Evolutionary conservation across 2,329 filamentous ascomycete species (phyloP), one percentile per base, ranked within the genome.

Genomic region (Penicillium paneum): DNA sequence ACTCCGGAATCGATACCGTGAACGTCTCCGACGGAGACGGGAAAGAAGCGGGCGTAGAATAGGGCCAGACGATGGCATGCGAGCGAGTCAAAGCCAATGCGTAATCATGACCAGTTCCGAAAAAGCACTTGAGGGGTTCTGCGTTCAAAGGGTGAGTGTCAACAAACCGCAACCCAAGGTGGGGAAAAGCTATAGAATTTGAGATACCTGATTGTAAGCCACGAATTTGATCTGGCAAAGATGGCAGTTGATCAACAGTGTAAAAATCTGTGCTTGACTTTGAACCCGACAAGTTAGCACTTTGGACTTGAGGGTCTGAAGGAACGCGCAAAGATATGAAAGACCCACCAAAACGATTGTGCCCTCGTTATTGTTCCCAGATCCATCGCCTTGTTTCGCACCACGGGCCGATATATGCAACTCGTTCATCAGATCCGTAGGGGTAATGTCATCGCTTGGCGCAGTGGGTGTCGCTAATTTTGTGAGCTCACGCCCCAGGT

Each of bases 1-100:
- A 81, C 61, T 90, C 86, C 1, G 91, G 90, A 21, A 97, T 81
- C 24, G 87, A 83, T 66, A 99, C 90, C 10, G 84, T 85, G 64
- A 92, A 89, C 24, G 91, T 88, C 70, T 93, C 88, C 13, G 66
- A 54, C 13, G 65, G 62, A 2, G 67, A 63, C n/a, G 64, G 65
- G 11, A 70, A 62, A n/a, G 67, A 67, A 13, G 58, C 44, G 6
- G 65, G 40, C 12, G 74, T 72, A 46, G 85, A 85, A 74, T 97
- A 97, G 15, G 90, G 88, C 94, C 94, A 99, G 46, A 96, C 85
- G 57, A 95, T 83, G 64, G 92, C 94, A 68, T 92, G 86, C 8
- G 87, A 86, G 61, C 87, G 85, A 8, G 90, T 95, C 52, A 97
- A 80, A 43, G 86, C 87, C 52, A 97, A 80, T 45, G 90, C 92